Evolutionary conservation across 192 early-diverging fungal species (phyloP).

Genomic region (Backusella mclennaniae): DNA sequence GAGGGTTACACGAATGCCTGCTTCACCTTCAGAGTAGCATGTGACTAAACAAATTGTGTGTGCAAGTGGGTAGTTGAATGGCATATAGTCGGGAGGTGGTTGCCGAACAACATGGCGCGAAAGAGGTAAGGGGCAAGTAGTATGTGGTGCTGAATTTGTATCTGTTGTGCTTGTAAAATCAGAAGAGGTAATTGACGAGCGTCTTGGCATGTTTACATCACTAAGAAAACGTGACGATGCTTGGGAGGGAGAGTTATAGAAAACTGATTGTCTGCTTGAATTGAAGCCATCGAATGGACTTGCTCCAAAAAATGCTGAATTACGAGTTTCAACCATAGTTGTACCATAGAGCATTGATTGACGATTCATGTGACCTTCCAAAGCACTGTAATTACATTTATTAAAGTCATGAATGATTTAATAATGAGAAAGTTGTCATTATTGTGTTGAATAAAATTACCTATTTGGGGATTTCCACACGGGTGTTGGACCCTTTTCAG

Average conservation of each 20-base stretch:
- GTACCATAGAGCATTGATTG: conserved; percentile 10
- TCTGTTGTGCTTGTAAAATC: conserved; percentile 8
- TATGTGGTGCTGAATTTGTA: not conserved
- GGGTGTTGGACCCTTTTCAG: not conserved
- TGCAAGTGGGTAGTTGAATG: conserved; percentile 48
- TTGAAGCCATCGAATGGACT: not conserved
- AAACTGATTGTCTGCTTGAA: not conserved
- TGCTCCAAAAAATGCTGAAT: not conserved
- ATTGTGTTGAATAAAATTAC: conserved; percentile 11
- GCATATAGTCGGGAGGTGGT: conserved; percentile 42
- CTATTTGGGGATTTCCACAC: not conserved
- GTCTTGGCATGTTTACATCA: conserved; percentile 3
- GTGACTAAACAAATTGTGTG: conserved; percentile 80
- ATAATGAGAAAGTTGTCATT: not conserved
- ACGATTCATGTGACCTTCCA: conserved; percentile 2
- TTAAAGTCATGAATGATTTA: not conserved
- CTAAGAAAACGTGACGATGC: not conserved
- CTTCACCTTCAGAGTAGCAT: conserved; percentile 88
- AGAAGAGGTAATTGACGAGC: conserved; percentile 1
- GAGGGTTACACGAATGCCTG: conserved; percentile 76
- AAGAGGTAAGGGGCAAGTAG: conserved; percentile 32
- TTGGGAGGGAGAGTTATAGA: not conserved
- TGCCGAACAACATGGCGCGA: conserved; percentile 39
- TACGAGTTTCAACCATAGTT: not conserved
- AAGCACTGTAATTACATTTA: not conserved